Percentiles rank a stretch among this genome's conserved stretches.
phyloP scores from a whole-genome alignment of 805 yeast species.

The Priceomyces carsonii region DNA sequence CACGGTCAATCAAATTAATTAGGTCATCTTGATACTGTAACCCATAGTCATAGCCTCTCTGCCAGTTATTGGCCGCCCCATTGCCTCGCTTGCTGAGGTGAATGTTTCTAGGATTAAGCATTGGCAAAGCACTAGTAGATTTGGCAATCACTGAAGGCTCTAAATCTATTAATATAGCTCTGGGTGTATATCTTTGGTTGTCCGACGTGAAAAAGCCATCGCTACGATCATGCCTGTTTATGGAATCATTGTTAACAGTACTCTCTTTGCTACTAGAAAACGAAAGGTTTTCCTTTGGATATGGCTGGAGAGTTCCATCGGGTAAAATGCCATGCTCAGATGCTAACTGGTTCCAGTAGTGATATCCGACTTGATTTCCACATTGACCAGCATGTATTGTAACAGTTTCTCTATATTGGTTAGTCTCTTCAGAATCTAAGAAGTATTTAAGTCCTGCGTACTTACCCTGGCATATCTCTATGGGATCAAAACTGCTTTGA shows the following conservation, averaged over 20 bases:
- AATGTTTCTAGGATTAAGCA: conserved; percentile 82
- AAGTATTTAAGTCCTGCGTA: background rate
- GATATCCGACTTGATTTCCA: conserved; percentile 93
- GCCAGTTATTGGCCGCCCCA: conserved; percentile 98
- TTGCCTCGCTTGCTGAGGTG: conserved; percentile 79
- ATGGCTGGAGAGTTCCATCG: conserved; percentile 55
- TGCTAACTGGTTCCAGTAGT: conserved; percentile 89
- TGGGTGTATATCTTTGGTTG: conserved; percentile 78
- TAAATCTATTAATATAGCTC: conserved; percentile 81
- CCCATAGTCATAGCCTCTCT: conserved; percentile 82
- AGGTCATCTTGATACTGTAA: conserved; percentile 68
- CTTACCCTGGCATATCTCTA: conserved; percentile 23
- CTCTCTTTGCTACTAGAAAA: conserved; percentile 16
- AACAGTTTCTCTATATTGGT: conserved; percentile 54
- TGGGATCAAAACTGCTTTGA: too few relatives aligned
- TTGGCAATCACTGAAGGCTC: conserved; percentile 87
- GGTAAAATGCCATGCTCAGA: conserved; percentile 79
- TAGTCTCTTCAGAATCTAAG: conserved; percentile 15
- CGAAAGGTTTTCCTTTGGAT: conserved; percentile 23
- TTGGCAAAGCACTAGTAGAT: conserved; percentile 50
- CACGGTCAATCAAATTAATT: conserved; percentile 81
- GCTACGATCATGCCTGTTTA: conserved; percentile 70
- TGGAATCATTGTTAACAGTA: conserved; percentile 6
- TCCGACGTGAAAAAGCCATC: conserved; percentile 83
- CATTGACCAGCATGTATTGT: conserved; percentile 88